Evolutionary conservation across 768 basidiomycete genomes (phyloP), one percentile per base, ranked within the genome.

Genomic region (Collybia sp.): DNA sequence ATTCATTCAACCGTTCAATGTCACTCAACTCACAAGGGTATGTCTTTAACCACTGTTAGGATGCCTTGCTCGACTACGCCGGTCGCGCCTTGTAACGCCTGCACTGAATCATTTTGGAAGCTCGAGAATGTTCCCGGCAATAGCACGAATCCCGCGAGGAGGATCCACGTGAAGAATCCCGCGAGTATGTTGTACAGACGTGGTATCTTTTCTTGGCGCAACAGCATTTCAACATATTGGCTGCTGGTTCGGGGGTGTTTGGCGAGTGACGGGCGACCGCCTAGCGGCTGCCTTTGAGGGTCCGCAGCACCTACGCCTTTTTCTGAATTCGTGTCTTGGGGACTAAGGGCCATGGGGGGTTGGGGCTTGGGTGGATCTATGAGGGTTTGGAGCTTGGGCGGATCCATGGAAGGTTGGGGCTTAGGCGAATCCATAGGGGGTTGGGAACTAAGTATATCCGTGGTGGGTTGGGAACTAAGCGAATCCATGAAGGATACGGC

Each of bases 41-140:
- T 42, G 44, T 74, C 55, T 17, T 71, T 63, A 42, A 81, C 58
- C 6, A 64, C 57, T 25, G 54, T 51, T 33, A 77, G 48, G 40
- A 74, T 54, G 12, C 54, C 41, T 17, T 59, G 58, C 39, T 62
- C 61, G 4, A 72, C 50, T 9, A 63, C 64, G 31, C 44, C 59
- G 48, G 54, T 59, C 12, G 39, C 42, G 17, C 40, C 42, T 4
- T 3, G 8, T 25, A 25, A 25, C 3, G 4, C 8, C 8, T 3
- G 25, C 39, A 50, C 47, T 18, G 64, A 54, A 9, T 59, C 40
- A 36, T 56, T 65, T 45, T 67, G 63, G 60, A 73, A 65, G 43
- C 72, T 79, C 9, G 72, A 67, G 58, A 83, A 83, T 6, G 81
- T 82, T 42, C 79, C 76, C 1, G 81, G 81, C 50, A 83, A 80